Evolutionary conservation across 768 basidiomycete genomes (phyloP).

Genomic region (Kwoniella sp.): DNA sequence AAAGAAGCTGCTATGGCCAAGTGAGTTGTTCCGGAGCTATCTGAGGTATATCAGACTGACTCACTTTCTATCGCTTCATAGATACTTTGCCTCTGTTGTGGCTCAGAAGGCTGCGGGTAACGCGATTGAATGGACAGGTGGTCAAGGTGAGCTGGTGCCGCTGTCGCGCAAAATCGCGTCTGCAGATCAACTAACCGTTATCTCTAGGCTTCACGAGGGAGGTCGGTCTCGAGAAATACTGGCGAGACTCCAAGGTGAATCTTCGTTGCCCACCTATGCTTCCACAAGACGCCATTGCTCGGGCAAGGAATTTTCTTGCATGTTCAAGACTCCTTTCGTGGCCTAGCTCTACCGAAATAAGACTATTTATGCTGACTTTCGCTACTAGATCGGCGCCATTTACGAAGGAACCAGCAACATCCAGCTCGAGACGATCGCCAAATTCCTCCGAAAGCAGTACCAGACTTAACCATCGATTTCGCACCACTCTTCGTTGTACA

Average conservation of each 20-base stretch:
- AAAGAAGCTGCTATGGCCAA: constrained; percentile 99
- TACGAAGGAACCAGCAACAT: constrained; percentile 86
- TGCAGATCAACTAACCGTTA: not conserved
- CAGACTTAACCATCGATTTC: constrained; percentile 10
- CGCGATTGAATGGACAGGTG: constrained; percentile 95
- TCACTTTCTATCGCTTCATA: not conserved
- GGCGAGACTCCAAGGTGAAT: constrained; percentile 75
- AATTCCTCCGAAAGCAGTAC: constrained; percentile 63
- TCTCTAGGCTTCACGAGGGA: constrained; percentile 61
- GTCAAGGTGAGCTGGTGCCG: constrained; percentile 63
- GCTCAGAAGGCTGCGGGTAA: constrained; percentile 83
- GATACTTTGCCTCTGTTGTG: constrained; percentile 79
- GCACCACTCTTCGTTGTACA: not conserved
- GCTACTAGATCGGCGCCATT: constrained; percentile 50
- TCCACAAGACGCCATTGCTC: not conserved
- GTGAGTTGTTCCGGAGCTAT: constrained; percentile 22
- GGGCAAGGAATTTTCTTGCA: no score
- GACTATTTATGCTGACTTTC: constrained; percentile 62
- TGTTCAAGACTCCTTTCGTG: no score
- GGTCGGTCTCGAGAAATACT: constrained; percentile 83
- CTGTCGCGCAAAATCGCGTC: not conserved
- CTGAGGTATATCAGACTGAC: not conserved
- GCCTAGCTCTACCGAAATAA: no score
- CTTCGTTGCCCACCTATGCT: not conserved
- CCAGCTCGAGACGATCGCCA: constrained; percentile 93